Evolutionary conservation across 2,329 filamentous ascomycete species (phyloP), one percentile per base, ranked within the genome.

Genomic region (Thermomyces lanuginosus): DNA sequence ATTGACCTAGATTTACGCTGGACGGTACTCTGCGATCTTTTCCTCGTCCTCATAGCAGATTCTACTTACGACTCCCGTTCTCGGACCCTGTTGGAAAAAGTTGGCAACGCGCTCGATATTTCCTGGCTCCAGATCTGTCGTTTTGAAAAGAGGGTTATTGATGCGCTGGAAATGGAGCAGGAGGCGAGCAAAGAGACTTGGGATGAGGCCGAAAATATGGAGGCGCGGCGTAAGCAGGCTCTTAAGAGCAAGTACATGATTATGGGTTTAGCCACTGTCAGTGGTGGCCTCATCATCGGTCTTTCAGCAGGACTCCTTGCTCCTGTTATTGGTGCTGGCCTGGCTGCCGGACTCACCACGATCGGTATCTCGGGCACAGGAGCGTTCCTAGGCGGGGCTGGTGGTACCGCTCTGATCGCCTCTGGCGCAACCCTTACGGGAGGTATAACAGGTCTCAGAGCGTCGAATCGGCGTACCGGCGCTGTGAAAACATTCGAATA

Each of bases 401-500:
- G 84, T 37, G 89, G 86, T 24, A 84, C 89, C 5, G 89, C 89
- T 21, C 69, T 98, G 36, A 93, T 98, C 51, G 92, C 89, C 1
- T 91, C 84, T 2, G 72, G 76, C 18, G 84, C 83, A 25, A 83
- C 83, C 4, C 64, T 86, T 6, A 84, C 83, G 21, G 89, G 89
- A 27, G 73, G 82, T 42, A 72, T 82, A 19, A 89, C 98, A 43
- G 89, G 81, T 25, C 70, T 78, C 21, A 74, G 73, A 47, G 86
- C 89, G 14, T 83, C 84, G n/a, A 66, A 80, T 43, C 69, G 84
- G 42, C 69, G 89, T 40, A 95, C 80, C 1, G 86, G 89, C 8
- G 75, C 84, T 1, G 91, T 98, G 31, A 83, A 76, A 54, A 98
- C 89, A 0, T 98, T 95, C 45, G 89, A 98, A 53, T 98, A 95